phyloP scores from a whole-genome alignment of 2,329 filamentous ascomycete genomes.

The Penicillium sp. region DNA sequence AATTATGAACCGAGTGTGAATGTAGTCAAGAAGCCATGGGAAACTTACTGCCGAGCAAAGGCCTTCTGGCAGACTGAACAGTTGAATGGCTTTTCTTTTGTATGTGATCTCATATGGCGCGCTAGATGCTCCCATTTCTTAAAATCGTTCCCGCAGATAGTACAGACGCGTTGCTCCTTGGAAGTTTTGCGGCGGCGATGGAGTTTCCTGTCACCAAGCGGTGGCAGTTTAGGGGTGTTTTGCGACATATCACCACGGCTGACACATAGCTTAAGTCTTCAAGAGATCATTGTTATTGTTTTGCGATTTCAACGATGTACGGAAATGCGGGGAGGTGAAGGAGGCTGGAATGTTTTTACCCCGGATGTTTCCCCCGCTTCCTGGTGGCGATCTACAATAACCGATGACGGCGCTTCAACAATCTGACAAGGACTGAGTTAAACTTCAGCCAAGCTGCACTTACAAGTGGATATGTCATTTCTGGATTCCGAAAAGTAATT shows the following conservation, averaged over 20 bases:
- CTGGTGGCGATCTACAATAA: not conserved
- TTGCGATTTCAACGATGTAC: not conserved
- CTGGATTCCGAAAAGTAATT: not conserved
- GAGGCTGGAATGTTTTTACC: not conserved
- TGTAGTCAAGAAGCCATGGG: not conserved
- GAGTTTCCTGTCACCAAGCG: not conserved
- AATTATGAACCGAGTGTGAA: not conserved
- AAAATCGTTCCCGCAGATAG: conserved; percentile 18
- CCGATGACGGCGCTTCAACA: not conserved
- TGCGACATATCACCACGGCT: not conserved
- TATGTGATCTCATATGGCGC: conserved; percentile 32
- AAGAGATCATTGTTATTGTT: not conserved
- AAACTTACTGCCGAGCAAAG: conserved; percentile 28
- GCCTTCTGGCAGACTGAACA: conserved; percentile 24
- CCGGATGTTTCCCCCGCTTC: not conserved
- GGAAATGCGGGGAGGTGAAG: too few species aligned
- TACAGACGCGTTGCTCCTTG: conserved; percentile 13
- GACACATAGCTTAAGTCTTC: not conserved
- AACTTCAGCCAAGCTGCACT: not conserved
- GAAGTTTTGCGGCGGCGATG: conserved; percentile 13
- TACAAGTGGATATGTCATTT: not conserved
- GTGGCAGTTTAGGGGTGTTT: not conserved
- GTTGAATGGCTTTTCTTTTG: conserved; percentile 33
- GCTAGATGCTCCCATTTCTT: conserved; percentile 33
- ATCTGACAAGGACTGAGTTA: not conserved